These are phyloP conservation scores for Saksenaea vasiformis DNA, from an alignment of 371 early-diverging fungal species.

Conservation along the genomic window DNA sequence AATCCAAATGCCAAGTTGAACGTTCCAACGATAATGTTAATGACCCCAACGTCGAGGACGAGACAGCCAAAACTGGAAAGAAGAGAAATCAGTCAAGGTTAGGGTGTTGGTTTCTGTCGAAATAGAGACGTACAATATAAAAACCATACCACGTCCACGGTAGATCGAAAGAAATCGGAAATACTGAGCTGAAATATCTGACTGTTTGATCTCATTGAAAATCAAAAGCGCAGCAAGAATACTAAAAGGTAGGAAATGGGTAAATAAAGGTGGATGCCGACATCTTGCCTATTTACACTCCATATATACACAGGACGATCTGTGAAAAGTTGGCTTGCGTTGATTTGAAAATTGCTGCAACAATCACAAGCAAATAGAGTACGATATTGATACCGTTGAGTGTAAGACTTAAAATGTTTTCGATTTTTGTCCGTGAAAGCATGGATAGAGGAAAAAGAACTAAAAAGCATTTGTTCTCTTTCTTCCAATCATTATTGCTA, in stretches of 20 bases:
- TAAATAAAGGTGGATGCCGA: not conserved
- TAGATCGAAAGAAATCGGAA: slow-evolving; percentile 36
- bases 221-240: slow-evolving; percentile 33
- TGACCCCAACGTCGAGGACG: slow-evolving; percentile 26
- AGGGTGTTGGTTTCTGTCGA: not conserved
- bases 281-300: slow-evolving; percentile 28
- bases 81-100: not conserved
- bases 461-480: not conserved
- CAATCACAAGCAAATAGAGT: slow-evolving; percentile 36
- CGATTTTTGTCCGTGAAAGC: slow-evolving; percentile 45
- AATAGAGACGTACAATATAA: slow-evolving; percentile 40
- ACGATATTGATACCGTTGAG: slow-evolving; percentile 42
- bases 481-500: no score
- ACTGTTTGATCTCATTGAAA: slow-evolving; percentile 35
- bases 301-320: slow-evolving; percentile 47
- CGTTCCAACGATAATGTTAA: slow-evolving; percentile 43
- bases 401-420: slow-evolving; percentile 36
- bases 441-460: slow-evolving; percentile 15
- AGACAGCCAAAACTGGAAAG: slow-evolving; percentile 43
- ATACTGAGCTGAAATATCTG: slow-evolving; percentile 25
- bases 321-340: slow-evolving; percentile 34
- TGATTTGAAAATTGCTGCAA: slow-evolving; percentile 35
- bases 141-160: slow-evolving; percentile 39
- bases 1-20: slow-evolving; percentile 34
- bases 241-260: slow-evolving; percentile 14